These are phyloP conservation scores for Cercospora zeae-maydis DNA, from an alignment of 2,329 filamentous ascomycete species.

Conservation along the genomic window DNA sequence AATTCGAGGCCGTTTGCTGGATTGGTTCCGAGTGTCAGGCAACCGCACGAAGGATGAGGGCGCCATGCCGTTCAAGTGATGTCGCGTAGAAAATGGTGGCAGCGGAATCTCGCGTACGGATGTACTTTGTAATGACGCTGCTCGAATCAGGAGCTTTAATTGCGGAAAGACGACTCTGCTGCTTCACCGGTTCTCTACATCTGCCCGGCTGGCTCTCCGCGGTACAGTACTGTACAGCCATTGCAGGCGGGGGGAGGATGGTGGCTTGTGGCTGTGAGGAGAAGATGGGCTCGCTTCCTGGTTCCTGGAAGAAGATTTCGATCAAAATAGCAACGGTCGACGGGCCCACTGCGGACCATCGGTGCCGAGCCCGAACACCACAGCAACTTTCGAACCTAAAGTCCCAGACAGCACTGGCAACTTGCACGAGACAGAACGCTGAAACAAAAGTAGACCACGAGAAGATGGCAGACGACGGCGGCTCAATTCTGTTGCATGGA, in stretches of 20 bases:
- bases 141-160: background rate
- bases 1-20: background rate
- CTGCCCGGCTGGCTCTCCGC: background rate
- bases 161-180: background rate
- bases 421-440: background rate
- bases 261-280: constrained; percentile 3
- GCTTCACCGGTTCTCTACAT: background rate
- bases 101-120: background rate
- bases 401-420: background rate
- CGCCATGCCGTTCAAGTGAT: background rate
- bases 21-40: background rate
- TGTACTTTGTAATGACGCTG: background rate
- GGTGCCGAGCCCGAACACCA: constrained; percentile 1
- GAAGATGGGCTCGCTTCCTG: background rate
- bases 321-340: background rate
- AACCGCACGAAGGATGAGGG: constrained; percentile 2
- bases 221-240: too few species aligned
- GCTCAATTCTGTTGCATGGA: too few species aligned
- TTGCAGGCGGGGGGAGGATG: background rate
- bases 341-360: background rate
- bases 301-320: background rate
- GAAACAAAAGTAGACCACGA: background rate
- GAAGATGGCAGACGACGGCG: too few species aligned
- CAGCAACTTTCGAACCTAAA: background rate
- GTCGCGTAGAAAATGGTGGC: background rate